phyloP scores from a whole-genome alignment of 345 rosid genomes.

The Trapa incisa region DNA sequence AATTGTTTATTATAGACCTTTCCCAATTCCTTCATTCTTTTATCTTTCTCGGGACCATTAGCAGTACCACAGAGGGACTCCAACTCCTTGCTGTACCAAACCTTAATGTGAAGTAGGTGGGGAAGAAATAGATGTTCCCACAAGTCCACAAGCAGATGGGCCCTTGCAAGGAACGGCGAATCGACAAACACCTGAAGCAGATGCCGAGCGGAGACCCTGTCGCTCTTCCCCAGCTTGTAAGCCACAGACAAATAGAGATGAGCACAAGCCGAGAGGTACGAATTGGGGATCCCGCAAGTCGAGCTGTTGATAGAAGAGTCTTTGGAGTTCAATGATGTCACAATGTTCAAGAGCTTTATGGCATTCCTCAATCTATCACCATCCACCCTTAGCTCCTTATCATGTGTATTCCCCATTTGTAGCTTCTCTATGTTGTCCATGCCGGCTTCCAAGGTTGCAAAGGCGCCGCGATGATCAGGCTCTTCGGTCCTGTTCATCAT shows the following conservation, averaged over 20 bases:
- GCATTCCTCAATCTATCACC: conserved; percentile 15
- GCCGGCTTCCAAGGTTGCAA: conserved; percentile 27
- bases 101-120: conserved; percentile 53
- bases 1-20: conserved; percentile 19
- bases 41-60: conserved; percentile 13
- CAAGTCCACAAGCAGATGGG: conserved; percentile 51
- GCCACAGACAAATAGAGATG: conserved; percentile 42
- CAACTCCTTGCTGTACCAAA: conserved; percentile 44
- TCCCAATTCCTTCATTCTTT: conserved; percentile 21
- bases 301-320: conserved; percentile 19
- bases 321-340: conserved; percentile 33
- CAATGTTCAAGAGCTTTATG: conserved; percentile 25
- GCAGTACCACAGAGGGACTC: conserved; percentile 20
- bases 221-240: conserved; percentile 49
- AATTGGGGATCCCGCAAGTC: conserved; percentile 38
- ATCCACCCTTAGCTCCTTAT: conserved; percentile 18
- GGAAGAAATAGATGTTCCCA: conserved; percentile 67
- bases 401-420: neutral
- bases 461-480: conserved; percentile 14
- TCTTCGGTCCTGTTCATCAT: conserved; percentile 11
- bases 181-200: conserved; percentile 47
- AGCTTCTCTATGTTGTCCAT: conserved; percentile 29
- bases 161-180: conserved; percentile 39
- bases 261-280: conserved; percentile 46
- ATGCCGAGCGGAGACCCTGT: conserved; percentile 33